phyloP scores from a whole-genome alignment of 2,329 filamentous ascomycete genomes.

The Anthostomella pinea region DNA sequence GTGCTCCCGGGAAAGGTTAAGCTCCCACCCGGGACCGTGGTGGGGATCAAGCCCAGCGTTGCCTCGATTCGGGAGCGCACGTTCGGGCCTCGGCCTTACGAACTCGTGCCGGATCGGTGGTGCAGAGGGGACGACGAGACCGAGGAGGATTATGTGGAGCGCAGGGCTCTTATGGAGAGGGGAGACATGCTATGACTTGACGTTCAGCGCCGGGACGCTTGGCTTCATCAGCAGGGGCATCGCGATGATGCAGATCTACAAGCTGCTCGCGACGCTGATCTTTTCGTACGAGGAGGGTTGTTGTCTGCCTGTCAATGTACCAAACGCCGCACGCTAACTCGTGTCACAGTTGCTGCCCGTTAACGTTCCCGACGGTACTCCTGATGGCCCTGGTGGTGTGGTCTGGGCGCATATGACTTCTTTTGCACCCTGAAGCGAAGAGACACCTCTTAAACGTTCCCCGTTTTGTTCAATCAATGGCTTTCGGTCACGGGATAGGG shows the following conservation, averaged over 20 bases:
- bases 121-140: conserved; percentile 1
- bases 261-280: conserved; percentile 6
- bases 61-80: conserved; percentile 3
- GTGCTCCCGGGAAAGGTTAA: conserved; percentile 1
- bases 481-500: too few species aligned
- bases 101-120: conserved; percentile 7
- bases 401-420: too few species aligned
- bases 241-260: conserved; percentile 9
- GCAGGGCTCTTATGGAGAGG: conserved; percentile 4
- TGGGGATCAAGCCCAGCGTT: conserved; percentile 6
- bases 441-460: too few species aligned
- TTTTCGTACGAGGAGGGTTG: conserved; percentile 3
- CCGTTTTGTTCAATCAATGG: too few species aligned
- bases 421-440: neutral
- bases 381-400: neutral
- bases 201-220: conserved; percentile 4
- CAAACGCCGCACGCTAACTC: too few species aligned
- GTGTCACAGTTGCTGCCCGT: too few species aligned
- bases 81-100: conserved; percentile 3
- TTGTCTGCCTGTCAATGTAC: too few species aligned
- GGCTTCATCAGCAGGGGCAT: conserved; percentile 5
- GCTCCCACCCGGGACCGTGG: conserved; percentile 5
- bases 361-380: neutral
- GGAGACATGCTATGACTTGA: conserved; percentile 8
- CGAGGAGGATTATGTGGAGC: neutral